Evolutionary conservation across 352 stramenopile species (phyloP).

Genomic region (Albugo laibachii): DNA sequence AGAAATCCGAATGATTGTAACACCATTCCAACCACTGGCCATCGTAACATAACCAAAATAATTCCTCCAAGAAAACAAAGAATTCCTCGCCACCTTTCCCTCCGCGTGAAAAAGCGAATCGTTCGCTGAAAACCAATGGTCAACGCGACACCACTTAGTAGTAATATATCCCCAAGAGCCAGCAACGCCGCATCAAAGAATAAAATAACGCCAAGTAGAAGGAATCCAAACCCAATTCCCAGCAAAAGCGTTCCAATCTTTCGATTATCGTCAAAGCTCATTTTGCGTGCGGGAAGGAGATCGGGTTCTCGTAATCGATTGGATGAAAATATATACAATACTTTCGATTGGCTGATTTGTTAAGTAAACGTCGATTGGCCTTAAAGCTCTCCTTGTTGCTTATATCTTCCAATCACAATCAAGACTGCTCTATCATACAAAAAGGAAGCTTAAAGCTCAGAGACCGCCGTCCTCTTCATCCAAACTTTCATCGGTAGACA

Average conservation of each 20-base stretch:
- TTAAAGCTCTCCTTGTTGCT: no score
- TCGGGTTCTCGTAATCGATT: no score
- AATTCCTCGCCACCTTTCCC: constrained; percentile 86
- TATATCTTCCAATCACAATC: no score
- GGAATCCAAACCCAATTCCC: constrained; percentile 80
- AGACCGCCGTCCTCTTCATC: background rate
- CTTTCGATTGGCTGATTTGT: no score
- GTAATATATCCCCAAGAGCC: constrained; percentile 86
- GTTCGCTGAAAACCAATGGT: constrained; percentile 87
- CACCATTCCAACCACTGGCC: constrained; percentile 85
- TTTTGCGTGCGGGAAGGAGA: background rate
- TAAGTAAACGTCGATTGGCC: no score
- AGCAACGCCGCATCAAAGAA: constrained; percentile 89
- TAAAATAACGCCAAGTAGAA: constrained; percentile 87
- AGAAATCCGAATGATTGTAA: constrained; percentile 87
- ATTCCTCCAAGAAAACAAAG: constrained; percentile 89
- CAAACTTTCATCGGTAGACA: constrained; percentile 26
- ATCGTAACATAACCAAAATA: constrained; percentile 83
- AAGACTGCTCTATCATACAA: no score
- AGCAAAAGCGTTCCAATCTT: constrained; percentile 91
- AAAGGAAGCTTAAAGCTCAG: no score
- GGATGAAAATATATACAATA: no score
- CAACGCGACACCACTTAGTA: constrained; percentile 83
- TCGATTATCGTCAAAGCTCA: constrained; percentile 81
- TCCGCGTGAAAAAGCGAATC: constrained; percentile 87